Evolutionary conservation across 495 filamentous ascomycete species (phyloP), one percentile per base, ranked within the genome.

Genomic region (Aspergillus taichungensis): DNA sequence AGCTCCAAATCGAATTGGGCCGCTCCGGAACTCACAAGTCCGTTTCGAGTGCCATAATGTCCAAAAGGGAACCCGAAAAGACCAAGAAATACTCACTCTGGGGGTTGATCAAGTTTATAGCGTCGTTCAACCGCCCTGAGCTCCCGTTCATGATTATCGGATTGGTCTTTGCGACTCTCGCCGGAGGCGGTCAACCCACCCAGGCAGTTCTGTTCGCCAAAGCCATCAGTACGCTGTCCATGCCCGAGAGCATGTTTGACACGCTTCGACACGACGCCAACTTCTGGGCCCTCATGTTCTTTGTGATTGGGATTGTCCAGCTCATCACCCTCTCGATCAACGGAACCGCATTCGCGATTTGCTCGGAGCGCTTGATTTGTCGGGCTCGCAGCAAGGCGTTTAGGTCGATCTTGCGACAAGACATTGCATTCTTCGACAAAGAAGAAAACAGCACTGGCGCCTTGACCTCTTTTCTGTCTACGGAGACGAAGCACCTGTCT

Each of bases 251-350:
- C 5, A 31, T 67, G 54, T 77, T 63, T 47, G 71, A 32, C 34
- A 60, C 72, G 48, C 61, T 94, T 32, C 74, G 82, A 39, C 70
- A 74, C 3, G 79, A 85, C 34, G 79, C 79, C 34, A 79, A 92
- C 50, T 97, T 96, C 63, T 98, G 92, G 91, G 80, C 78, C 31
- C 61, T 82, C 46, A 95, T 98, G 89, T 98, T 92, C 61, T 75
- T 97, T 14, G 88, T 96, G 77, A 77, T 95, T n/a, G 92, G 85
- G 11, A 60, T 94, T 37, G 75, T 81, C 28, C 79, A 85, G 56
- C 80, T 95, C 47, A 57, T 91, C 40, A 76, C 80, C 2, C 85
- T 85, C 52, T 67, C 73, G 30, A 56, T 55, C 31, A 84, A 91
- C 51, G 90, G 88, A 33, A 48, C 85, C 13, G 72, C 78, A 5